Evolutionary conservation across 305 asterid genomes (phyloP), one percentile per base, ranked within the genome.

Genomic region (Fraxinus baroniana): DNA sequence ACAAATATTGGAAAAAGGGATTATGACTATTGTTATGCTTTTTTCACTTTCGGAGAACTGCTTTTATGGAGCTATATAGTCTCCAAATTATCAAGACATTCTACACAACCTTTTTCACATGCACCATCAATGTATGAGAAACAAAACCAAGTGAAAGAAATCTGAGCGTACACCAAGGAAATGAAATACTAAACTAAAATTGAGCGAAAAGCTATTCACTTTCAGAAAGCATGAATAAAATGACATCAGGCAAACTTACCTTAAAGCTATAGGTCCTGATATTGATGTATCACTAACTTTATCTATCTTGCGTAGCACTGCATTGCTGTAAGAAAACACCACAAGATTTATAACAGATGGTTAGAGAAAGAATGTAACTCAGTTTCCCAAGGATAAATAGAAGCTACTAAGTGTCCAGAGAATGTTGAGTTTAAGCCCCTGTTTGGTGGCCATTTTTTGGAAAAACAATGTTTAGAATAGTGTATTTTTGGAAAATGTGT

Each of bases 261-360:
- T 91, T 76, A 93, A 78, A 75, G 91, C 86, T 72, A 84, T 83
- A 76, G 88, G 85, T 81, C 88, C 93, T 78, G 95, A 83, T 32
- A 82, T 79, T 76, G 97, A 89, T 76, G 91, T 60, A 49, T 88
- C 92, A 26, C 84, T 78, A 83, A 83, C 85, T 84, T 86, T 94
- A 76, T 90, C 92, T 72, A 88, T 87, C 88, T 89, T 95, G 39
- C 95, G 92, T 74, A 93, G 85, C 80, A 89, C 92, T 37, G 97
- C 95, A 83, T 87, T 86, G 86, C 98, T 95, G 94, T 60, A 85
- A 68, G 78, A 68, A 73, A 81, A 78, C 72, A 1, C 9, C 5
- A 8, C 66, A 79, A 81, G 77, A 82, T 30, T 28, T 41, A 78
- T 78, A 7, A 26, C 18, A 76, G 74, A 62, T 64, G 74, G 75